Conservation (phyloP, 108 stramenopile genomes). For the Conticribra weissflogii region DNA sequence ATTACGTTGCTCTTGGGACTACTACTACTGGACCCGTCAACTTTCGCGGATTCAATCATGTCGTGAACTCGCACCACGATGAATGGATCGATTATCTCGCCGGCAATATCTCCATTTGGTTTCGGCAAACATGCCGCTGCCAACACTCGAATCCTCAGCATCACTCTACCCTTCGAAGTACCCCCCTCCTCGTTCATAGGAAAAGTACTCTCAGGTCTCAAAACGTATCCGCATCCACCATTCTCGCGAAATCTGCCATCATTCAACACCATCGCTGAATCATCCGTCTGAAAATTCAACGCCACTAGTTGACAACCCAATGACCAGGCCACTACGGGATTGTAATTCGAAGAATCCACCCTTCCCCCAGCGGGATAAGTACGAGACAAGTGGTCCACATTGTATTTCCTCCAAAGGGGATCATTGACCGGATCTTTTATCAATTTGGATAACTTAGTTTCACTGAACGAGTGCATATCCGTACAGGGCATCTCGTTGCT, state of each 20-base stretch:
- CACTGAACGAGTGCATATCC: conserved; percentile 80
- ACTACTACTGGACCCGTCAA: too few relatives aligned
- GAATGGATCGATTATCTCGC: conserved; percentile 85
- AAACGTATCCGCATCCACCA: conserved; percentile 91
- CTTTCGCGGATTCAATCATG: too few relatives aligned
- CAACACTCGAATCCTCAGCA: conserved; percentile 59
- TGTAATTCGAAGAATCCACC: conserved; percentile 93
- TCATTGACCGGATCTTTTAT: conserved; percentile 48
- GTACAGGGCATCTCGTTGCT: conserved; percentile 48
- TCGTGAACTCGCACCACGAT: conserved; percentile 73
- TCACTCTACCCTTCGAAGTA: conserved; percentile 19
- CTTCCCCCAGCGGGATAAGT: conserved; percentile 88
- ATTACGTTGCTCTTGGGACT: too few relatives aligned
- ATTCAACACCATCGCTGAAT: conserved; percentile 76
- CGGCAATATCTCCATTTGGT: conserved; percentile 65
- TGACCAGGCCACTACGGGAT: conserved; percentile 88
- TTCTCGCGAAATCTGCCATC: conserved; percentile 90
- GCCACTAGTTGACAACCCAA: conserved; percentile 93
- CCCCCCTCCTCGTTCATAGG: background rate
- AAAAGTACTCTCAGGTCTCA: conserved; percentile 72
- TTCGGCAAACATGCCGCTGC: conserved; percentile 80
- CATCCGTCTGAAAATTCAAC: conserved; percentile 91
- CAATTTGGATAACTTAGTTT: conserved; percentile 66
- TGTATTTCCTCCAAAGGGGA: conserved; percentile 37
- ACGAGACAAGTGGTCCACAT: conserved; percentile 70